Evolutionary conservation across 1,284 basidiomycete species (phyloP).

Genomic region (Marasmius sp.): DNA sequence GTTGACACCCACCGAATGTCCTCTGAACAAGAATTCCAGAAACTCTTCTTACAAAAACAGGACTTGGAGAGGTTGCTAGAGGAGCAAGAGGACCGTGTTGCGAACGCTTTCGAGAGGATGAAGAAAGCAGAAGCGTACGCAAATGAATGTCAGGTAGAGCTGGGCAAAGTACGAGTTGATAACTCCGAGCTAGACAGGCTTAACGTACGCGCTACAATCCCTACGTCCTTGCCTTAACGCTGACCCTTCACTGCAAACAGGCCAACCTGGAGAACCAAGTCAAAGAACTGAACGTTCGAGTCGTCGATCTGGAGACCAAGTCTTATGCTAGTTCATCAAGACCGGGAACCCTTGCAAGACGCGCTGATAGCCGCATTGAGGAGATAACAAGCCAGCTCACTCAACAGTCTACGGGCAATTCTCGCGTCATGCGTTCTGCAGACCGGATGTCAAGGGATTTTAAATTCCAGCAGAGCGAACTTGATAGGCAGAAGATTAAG

Average conservation of each 20-base stretch:
- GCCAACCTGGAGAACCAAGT: constrained; percentile 80
- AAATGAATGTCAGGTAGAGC: constrained; percentile 72
- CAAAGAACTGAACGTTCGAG: constrained; percentile 77
- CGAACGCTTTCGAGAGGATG: constrained; percentile 73
- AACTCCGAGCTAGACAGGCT: constrained; percentile 76
- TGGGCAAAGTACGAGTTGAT: constrained; percentile 73
- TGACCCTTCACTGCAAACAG: constrained; percentile 34
- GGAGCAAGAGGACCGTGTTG: constrained; percentile 73
- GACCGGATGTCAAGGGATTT: constrained; percentile 57
- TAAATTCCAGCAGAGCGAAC: constrained; percentile 55
- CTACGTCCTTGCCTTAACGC: constrained; percentile 2
- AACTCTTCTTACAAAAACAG: constrained; percentile 74
- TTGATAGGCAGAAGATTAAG: constrained; percentile 56
- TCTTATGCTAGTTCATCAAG: constrained; percentile 69
- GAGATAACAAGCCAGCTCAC: constrained; percentile 67
- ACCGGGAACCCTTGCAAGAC: constrained; percentile 50
- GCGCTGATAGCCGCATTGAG: constrained; percentile 67
- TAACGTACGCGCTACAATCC: constrained; percentile 44
- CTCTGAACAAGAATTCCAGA: constrained; percentile 74
- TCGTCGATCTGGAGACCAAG: constrained; percentile 80
- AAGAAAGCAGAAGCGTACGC: constrained; percentile 78
- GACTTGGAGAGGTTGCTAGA: constrained; percentile 79
- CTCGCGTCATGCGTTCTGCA: constrained; percentile 45
- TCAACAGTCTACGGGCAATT: constrained; percentile 48
- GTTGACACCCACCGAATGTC: constrained; percentile 71